phyloP scores from a whole-genome alignment of 495 filamentous ascomycete species.

The Talaromyces adpressus region DNA sequence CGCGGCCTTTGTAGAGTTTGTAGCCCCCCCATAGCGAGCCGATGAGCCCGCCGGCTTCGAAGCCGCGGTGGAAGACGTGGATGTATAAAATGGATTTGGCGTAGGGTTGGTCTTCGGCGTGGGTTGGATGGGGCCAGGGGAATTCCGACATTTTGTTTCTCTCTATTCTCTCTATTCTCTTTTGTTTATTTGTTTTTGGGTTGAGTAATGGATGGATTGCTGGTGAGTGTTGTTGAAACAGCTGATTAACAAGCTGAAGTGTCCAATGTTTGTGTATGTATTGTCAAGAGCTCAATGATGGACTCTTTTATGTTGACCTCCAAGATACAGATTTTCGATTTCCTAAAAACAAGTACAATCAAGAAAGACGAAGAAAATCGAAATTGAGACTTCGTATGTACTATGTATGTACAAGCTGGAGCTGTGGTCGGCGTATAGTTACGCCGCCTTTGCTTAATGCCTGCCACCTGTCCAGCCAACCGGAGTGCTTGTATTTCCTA shows the following conservation, averaged over 20 bases:
- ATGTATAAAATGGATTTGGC: constrained; percentile 44
- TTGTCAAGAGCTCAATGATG: too few species aligned
- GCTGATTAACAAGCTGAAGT: too few species aligned
- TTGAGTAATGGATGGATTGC: not conserved
- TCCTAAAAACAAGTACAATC: too few species aligned
- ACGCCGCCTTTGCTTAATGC: not conserved
- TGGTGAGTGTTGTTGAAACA: not conserved
- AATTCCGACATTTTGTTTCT: constrained; percentile 42
- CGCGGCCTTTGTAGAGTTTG: not conserved
- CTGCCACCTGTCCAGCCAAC: not conserved
- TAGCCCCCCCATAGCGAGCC: constrained; percentile 14
- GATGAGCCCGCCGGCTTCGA: constrained; percentile 39
- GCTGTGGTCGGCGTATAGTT: not conserved
- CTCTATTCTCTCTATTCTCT: not conserved
- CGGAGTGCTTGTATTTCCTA: not conserved
- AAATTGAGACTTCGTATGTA: too few species aligned
- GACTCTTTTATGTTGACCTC: too few species aligned
- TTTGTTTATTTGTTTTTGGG: not conserved
- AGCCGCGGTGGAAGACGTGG: constrained; percentile 50
- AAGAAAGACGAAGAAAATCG: too few species aligned
- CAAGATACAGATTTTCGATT: too few species aligned
- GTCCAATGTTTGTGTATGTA: too few species aligned
- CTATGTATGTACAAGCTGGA: too few species aligned
- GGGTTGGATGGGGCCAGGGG: constrained; percentile 41
- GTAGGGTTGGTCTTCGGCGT: constrained; percentile 55